Evolutionary conservation across 768 basidiomycete genomes (phyloP).

Genomic region (Dictyophora rubrovolvata): DNA sequence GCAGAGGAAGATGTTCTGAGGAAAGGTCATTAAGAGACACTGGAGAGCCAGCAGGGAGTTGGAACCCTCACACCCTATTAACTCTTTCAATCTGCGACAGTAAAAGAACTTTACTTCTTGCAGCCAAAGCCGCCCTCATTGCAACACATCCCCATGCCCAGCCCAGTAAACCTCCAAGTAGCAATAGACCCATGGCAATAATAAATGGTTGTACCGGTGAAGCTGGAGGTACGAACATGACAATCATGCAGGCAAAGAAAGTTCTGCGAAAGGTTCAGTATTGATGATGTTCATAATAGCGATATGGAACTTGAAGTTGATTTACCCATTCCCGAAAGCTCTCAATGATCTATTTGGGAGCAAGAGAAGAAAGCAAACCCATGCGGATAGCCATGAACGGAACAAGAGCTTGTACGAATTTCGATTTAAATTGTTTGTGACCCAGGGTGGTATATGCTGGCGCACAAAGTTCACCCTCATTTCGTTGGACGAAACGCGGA

Average conservation of each 20-base stretch:
- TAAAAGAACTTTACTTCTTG: conserved; percentile 25
- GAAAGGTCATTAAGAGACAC: conserved; percentile 8
- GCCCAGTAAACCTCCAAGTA: conserved; percentile 36
- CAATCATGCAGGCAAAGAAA: conserved; percentile 12
- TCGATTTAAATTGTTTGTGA: conserved; percentile 23
- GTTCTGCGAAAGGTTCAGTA: background rate
- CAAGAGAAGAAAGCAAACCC: conserved; percentile 29
- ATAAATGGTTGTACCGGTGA: conserved; percentile 40
- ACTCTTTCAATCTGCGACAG: conserved; percentile 20
- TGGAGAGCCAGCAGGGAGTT: background rate
- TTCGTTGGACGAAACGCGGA: background rate
- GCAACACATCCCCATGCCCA: conserved; percentile 48
- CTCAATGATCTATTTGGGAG: conserved; percentile 29
- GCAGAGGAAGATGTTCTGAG: conserved; percentile 24
- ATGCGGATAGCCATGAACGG: conserved; percentile 33
- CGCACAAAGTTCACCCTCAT: background rate
- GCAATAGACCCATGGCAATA: conserved; percentile 29
- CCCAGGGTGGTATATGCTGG: conserved; percentile 28
- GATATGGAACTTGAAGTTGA: conserved; percentile 7
- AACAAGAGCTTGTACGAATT: conserved; percentile 29
- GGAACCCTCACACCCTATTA: conserved; percentile 21
- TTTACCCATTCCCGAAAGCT: conserved; percentile 32
- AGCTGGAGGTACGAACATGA: conserved; percentile 37
- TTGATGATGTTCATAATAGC: no score
- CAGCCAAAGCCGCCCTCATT: conserved; percentile 38